Conservation (phyloP, 2,329 filamentous ascomycete species). For the Ploettnerulaceae sp. region DNA sequence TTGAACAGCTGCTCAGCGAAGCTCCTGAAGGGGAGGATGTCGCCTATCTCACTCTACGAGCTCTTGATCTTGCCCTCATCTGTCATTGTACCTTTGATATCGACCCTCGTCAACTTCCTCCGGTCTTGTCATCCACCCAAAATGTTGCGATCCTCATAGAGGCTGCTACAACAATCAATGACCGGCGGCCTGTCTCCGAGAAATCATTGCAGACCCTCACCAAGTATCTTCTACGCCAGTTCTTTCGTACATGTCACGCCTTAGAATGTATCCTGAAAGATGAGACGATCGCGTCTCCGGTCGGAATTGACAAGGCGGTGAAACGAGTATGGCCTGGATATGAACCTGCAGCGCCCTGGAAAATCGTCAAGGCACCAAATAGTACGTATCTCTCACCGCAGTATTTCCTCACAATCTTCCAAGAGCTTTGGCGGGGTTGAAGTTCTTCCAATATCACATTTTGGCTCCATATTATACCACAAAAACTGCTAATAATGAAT, state of each 20-base stretch:
- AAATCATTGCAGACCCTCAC: constrained; percentile 36
- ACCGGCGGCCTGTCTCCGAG: constrained; percentile 36
- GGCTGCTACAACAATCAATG: constrained; percentile 37
- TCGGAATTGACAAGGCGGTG: constrained; percentile 28
- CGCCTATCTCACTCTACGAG: constrained; percentile 32
- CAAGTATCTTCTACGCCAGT: constrained; percentile 13
- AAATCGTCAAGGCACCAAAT: constrained; percentile 22
- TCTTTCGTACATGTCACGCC: constrained; percentile 13
- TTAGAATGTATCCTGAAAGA: constrained; percentile 21
- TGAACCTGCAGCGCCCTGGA: constrained; percentile 26
- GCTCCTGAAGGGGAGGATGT: constrained; percentile 29
- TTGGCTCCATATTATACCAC: too few relatives aligned
- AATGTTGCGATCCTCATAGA: constrained; percentile 36
- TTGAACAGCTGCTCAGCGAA: constrained; percentile 13
- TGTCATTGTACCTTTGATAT: constrained; percentile 43
- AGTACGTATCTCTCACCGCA: too few relatives aligned
- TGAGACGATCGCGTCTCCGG: constrained; percentile 18
- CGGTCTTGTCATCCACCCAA: constrained; percentile 26
- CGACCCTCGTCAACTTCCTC: constrained; percentile 32
- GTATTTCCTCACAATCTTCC: too few relatives aligned
- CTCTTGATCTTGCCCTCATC: constrained; percentile 39
- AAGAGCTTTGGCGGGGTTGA: too few relatives aligned
- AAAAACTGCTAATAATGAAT: too few relatives aligned
- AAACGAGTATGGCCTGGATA: constrained; percentile 31
- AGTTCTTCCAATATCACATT: too few relatives aligned